phyloP scores from a whole-genome alignment of 2,329 filamentous ascomycete genomes.

The Exophiala mesophila region DNA sequence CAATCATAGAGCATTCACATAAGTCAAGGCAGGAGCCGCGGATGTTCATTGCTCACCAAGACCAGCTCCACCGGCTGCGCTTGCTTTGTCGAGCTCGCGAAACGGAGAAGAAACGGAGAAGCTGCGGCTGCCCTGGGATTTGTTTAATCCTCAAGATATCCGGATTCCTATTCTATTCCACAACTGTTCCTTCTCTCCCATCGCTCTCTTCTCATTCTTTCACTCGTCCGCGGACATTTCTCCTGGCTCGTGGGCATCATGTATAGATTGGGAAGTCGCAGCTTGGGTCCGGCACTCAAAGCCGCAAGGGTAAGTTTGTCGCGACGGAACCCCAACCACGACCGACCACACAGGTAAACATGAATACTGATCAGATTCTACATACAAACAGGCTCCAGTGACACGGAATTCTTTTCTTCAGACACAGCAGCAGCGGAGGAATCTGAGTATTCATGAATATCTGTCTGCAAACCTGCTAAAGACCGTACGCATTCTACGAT shows the following conservation, averaged over 20 bases:
- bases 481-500: slow-evolving; percentile 47
- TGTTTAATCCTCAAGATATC: background rate
- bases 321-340: background rate
- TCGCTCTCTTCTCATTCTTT: background rate
- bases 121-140: background rate
- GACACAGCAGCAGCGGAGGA: slow-evolving; percentile 73
- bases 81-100: background rate
- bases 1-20: too few relatives aligned
- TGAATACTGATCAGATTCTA: slow-evolving; percentile 2
- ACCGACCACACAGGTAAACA: background rate
- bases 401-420: slow-evolving; percentile 46
- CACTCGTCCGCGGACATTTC: slow-evolving; percentile 8
- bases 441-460: slow-evolving; percentile 97
- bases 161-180: too few relatives aligned
- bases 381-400: slow-evolving; percentile 49
- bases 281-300: slow-evolving; percentile 24
- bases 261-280: slow-evolving; percentile 26
- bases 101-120: background rate
- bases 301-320: slow-evolving; percentile 18
- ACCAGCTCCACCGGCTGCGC: background rate
- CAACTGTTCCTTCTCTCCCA: too few relatives aligned
- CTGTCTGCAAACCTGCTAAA: slow-evolving; percentile 88
- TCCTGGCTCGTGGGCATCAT: slow-evolving; percentile 19
- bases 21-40: too few relatives aligned
- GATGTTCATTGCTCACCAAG: too few relatives aligned